These are phyloP conservation scores for Trichoderma atrobrunneum DNA, from an alignment of 2,329 filamentous ascomycete species.

Conservation along the genomic window DNA sequence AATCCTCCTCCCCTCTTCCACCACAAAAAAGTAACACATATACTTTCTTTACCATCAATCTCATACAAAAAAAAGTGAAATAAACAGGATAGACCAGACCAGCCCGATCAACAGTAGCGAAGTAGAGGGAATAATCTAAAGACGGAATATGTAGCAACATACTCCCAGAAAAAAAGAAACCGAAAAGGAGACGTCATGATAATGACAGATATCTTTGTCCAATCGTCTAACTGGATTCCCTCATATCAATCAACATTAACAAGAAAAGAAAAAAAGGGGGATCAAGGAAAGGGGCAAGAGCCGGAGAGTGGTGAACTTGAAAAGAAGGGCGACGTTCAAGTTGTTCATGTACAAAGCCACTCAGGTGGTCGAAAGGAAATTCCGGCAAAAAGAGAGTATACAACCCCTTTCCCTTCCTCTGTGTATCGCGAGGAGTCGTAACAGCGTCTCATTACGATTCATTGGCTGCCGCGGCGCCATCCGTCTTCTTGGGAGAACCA, in stretches of 20 bases:
- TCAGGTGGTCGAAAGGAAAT: neutral
- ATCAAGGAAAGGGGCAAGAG: neutral
- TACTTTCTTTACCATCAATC: neutral
- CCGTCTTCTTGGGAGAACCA: conserved; percentile 7
- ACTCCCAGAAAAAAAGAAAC: neutral
- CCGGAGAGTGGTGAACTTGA: neutral
- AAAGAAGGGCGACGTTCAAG: neutral
- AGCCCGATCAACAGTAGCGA: neutral
- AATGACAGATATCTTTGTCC: conserved; percentile 12
- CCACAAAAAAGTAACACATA: neutral
- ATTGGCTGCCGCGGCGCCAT: neutral
- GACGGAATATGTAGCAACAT: neutral
- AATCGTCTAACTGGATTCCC: conserved; percentile 1
- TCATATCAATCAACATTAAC: conserved; percentile 2
- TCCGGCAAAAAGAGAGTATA: neutral
- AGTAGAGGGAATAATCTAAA: neutral
- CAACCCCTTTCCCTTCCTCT: neutral
- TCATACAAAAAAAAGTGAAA: neutral
- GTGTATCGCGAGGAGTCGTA: neutral
- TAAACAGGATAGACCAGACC: neutral
- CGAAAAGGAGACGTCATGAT: neutral
- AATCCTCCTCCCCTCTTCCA: neutral
- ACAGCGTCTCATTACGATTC: neutral
- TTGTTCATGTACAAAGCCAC: neutral
- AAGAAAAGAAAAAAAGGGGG: neutral